Base-by-base conservation (phyloP, 352 stramenopile genomes). In the Phytophthora agathidicida region DNA sequence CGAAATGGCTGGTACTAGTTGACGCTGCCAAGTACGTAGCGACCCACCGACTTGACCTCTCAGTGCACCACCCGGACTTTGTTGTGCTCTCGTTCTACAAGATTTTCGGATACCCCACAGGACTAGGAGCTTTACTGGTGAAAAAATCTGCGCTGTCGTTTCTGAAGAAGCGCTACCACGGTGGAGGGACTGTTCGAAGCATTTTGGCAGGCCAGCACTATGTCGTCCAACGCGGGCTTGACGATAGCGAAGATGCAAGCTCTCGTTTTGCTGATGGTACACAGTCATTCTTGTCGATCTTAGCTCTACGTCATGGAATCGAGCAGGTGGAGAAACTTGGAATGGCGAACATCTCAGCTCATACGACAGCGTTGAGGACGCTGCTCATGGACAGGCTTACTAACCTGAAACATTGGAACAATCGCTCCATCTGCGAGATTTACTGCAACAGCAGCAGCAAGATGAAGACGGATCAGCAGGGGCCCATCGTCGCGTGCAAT, bases 51-150 rank as follows among this genome's bases (percentile, higher is more conserved):
- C 55, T 94, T 10, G 69, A 94, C 57, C 67, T 94, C 27, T 75
- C 68, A 0, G 24, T 9, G 16, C 42, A 67, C 35, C 60, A 64
- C 16, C 75, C 81, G 0, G 85, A 94, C 53, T 92, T 94, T 27
- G 75, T 91, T 0, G 69, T 73, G 24, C 33, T 92, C 23, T 92
- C 80, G n/a, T 94, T 94, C 38, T 94, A 94, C 74, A 94, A 92
- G 46, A 67, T 94, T 36, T 90, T 92, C 42, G 85, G 85, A 6
- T 92, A 87, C 36, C 84, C 84, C 0, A 90, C 82, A 0, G 84
- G 84, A 0, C 46, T 90, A 17, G 84, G 84, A 2, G 82, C 80
- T 1, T 43, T 94, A n/a, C 24, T 94, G 1, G 70, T 88, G 9
- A 60, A 73, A 20, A 84, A 74, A 45, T 44, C 23, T 10, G 68